Base-by-base conservation (phyloP, 108 stramenopile genomes). In the Conticribra guillardii region DNA sequence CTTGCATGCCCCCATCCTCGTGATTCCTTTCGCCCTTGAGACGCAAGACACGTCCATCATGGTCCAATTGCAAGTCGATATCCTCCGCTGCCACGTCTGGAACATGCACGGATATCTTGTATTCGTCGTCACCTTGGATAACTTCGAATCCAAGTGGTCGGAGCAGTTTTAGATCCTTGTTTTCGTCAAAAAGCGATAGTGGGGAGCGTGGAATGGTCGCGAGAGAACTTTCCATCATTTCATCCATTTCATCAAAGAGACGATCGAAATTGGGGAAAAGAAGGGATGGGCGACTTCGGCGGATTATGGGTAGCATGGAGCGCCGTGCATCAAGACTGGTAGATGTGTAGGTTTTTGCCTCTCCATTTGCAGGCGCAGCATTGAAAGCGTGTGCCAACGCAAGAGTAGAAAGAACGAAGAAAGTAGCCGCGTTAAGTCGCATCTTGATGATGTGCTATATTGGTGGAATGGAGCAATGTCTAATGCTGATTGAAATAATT, bases 241-340 rank as follows among this genome's bases (percentile, higher is more conserved):
- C 65, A 46, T 75, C 65, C 59, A 75, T 75, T 22, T 75, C 66
- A 7, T 64, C 65, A 24, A 75, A 75, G 64, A 75, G 58, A n/a
- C 66, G 49, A 44, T 75, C 74, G 2, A 75, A 19, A 23, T 71
- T 59, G 27, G 69, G 69, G 44, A 71, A 71, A 30, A 60, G 58
- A 1, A 71, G 31, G 23, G 33, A 33, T 16, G 58, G 22, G 1
- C 59, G 69, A 31, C 47, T 2, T 27, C 61, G 44, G 2, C 69
- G 50, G 41, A 71, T 45, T 0, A 71, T 51, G 59, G 69, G 59
- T 23, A 52, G 22, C 34, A 60, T 11, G n/a, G 51, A 54, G 21
- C 69, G 69, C 0, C 58, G 68, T 15, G 68, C 69, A 34, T 54
- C 59, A 30, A 71, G 69, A 18, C 52, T 71, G 24, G 59, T 71